A percentile compares a stretch with the other conserved stretches of the same genome.
phyloP scores from a whole-genome alignment of 441 rosid genomes.

The Bruguiera hainesii region DNA sequence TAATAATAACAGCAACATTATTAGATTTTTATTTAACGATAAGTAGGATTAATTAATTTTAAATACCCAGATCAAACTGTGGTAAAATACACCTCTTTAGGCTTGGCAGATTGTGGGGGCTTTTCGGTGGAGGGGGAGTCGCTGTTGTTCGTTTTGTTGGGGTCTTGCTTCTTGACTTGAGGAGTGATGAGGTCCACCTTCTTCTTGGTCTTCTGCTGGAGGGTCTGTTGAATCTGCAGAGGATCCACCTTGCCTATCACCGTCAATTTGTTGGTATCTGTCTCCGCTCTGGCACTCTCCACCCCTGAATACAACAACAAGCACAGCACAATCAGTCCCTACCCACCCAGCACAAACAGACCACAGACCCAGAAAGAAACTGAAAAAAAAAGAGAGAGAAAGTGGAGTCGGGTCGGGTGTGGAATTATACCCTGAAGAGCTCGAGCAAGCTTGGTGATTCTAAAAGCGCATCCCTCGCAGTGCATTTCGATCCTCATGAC shows the following conservation, averaged over 20 bases:
- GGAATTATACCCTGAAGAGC: constrained; percentile 36
- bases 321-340: background rate
- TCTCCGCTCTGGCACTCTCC: constrained; percentile 49
- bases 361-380: background rate
- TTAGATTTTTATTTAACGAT: background rate
- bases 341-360: background rate
- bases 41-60: background rate
- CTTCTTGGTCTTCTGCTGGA: constrained; percentile 49
- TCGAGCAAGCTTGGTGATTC: constrained; percentile 35
- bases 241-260: constrained; percentile 61
- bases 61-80: background rate
- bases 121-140: constrained; percentile 8
- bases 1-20: background rate
- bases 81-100: constrained; percentile 3
- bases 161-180: constrained; percentile 56
- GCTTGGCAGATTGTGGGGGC: background rate
- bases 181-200: constrained; percentile 66
- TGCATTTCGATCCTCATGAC: constrained; percentile 58
- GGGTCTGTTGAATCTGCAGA: constrained; percentile 34
- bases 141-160: constrained; percentile 2
- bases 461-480: constrained; percentile 62
- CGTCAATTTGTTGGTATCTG: constrained; percentile 46
- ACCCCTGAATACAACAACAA: constrained; percentile 37
- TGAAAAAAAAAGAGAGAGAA: background rate
- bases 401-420: background rate